Evolutionary conservation across 164 flowering plant species (phyloP).

Genomic region (Umbellularia californica): DNA sequence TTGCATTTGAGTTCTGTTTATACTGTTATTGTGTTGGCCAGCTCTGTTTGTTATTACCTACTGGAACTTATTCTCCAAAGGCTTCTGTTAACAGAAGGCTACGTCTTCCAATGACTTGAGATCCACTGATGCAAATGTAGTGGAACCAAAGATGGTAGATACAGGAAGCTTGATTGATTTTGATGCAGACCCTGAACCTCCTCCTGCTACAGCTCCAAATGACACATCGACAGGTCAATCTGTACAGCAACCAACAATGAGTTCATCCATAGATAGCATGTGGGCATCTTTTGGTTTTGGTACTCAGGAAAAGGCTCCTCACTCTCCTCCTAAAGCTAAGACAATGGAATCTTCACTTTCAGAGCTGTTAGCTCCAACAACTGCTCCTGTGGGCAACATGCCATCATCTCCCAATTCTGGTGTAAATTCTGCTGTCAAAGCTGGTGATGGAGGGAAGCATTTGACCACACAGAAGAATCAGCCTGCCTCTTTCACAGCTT

Average conservation of each 20-base stretch:
- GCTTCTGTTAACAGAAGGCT: conserved; percentile 61
- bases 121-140: conserved; percentile 49
- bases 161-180: conserved; percentile 83
- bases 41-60: too few species aligned
- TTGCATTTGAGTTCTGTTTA: too few species aligned
- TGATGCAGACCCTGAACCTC: conserved; percentile 75
- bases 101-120: conserved; percentile 84
- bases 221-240: conserved; percentile 25
- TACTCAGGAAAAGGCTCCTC: conserved; percentile 35
- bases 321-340: conserved; percentile 39
- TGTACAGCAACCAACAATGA: conserved; percentile 30
- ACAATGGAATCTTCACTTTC: conserved; percentile 55
- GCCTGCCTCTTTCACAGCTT: conserved; percentile 32
- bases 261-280: conserved; percentile 37
- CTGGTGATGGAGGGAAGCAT: conserved; percentile 43
- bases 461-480: conserved; percentile 40
- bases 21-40: too few species aligned
- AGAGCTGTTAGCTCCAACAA: conserved; percentile 46
- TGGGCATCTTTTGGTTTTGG: conserved; percentile 92
- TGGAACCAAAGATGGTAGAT: conserved; percentile 50
- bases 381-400: conserved; percentile 29
- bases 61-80: conserved; percentile 1
- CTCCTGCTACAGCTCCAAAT: conserved; percentile 32
- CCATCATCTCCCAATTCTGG: conserved; percentile 16
- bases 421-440: conserved; percentile 27